Conservation (phyloP, 495 filamentous ascomycete species). For the Penicillium canariense region DNA sequence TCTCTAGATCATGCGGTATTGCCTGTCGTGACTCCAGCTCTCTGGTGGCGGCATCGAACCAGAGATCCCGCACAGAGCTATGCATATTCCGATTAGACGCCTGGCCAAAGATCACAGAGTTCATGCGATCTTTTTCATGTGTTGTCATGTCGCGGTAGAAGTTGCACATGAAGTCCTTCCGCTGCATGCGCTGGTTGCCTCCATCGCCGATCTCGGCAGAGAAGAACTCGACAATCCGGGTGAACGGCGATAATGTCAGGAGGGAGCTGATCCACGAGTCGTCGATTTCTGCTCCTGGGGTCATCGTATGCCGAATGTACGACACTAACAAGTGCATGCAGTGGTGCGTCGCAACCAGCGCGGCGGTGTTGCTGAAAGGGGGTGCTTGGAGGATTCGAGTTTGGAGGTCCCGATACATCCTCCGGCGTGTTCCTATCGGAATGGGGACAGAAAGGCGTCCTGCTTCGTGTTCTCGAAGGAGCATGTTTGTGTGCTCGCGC, state of each 20-base stretch:
- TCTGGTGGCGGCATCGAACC: conserved; percentile 40
- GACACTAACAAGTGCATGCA: conserved; percentile 45
- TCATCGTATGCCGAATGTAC: conserved; percentile 40
- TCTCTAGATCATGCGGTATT: conserved; percentile 34
- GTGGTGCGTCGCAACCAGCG: conserved; percentile 46
- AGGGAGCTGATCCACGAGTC: conserved; percentile 47
- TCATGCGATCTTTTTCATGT: conserved; percentile 41
- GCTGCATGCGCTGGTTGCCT: conserved; percentile 40
- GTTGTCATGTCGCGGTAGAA: conserved; percentile 40
- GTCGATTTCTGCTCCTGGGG: conserved; percentile 31
- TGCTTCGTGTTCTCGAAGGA: conserved; percentile 42
- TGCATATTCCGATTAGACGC: conserved; percentile 34
- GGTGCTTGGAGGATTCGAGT: conserved; percentile 41
- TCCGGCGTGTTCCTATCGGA: conserved; percentile 30
- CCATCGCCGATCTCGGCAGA: conserved; percentile 49
- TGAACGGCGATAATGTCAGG: conserved; percentile 42
- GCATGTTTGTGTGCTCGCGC: conserved; percentile 41
- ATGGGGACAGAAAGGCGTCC: conserved; percentile 41
- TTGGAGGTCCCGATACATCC: conserved; percentile 41
- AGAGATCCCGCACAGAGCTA: conserved; percentile 38
- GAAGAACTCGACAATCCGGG: conserved; percentile 44
- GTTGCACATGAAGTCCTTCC: conserved; percentile 48
- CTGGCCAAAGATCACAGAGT: conserved; percentile 37
- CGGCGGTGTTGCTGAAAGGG: conserved; percentile 43
- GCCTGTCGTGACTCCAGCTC: conserved; percentile 33